phyloP scores from a whole-genome alignment of 306 rosid species.

The Fragaria vesca region DNA sequence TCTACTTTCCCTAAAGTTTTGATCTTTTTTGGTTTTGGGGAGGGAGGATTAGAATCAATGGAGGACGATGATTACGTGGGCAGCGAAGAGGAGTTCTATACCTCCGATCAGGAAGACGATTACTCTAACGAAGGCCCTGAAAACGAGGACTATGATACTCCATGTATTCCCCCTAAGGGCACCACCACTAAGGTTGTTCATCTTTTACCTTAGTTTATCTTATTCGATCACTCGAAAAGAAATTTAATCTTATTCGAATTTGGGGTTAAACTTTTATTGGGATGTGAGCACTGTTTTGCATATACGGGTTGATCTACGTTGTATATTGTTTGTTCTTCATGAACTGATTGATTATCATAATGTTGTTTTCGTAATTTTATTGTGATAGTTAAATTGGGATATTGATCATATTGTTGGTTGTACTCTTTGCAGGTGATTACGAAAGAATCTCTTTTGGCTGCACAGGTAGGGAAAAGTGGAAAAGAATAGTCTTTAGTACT shows the following conservation, averaged over 20 bases:
- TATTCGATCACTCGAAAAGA: neutral
- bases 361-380: neutral
- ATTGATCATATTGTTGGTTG: constrained; percentile 15
- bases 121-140: constrained; percentile 19
- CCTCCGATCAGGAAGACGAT: constrained; percentile 61
- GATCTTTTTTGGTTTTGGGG: neutral
- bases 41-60: constrained; percentile 29
- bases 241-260: neutral
- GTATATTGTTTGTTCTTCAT: neutral
- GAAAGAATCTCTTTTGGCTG: constrained; percentile 63
- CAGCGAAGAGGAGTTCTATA: constrained; percentile 59
- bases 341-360: neutral
- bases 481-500: neutral
- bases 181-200: constrained; percentile 62
- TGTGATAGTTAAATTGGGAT: neutral
- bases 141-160: constrained; percentile 51
- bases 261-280: neutral
- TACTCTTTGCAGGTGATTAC: constrained; percentile 64
- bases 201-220: neutral
- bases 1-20: neutral
- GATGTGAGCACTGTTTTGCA: neutral
- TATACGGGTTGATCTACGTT: neutral
- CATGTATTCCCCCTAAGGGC: constrained; percentile 46
- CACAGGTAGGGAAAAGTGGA: constrained; percentile 54
- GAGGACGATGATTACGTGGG: constrained; percentile 43